Evolutionary conservation across 495 filamentous ascomycete species (phyloP), one percentile per base, ranked within the genome.

Genomic region (Articulospora tetracladia): DNA sequence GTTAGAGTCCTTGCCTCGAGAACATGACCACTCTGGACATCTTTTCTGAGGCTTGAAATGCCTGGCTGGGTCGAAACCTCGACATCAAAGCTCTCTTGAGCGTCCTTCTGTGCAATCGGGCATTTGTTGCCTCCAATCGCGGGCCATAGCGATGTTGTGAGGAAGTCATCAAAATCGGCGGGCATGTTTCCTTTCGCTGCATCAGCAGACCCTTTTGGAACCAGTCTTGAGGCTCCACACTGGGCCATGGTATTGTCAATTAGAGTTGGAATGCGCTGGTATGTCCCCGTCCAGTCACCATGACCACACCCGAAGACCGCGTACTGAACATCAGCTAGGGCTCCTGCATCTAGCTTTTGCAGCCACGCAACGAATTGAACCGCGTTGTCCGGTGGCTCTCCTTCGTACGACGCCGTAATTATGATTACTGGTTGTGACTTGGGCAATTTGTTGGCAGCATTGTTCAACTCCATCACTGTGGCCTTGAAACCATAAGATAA

Each of bases 331-430:
- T 74, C 77, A 20, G 79, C 68, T 0, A 86, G 69, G 7, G 7
- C 1, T 1, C 28, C 25, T 28, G 26, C 19, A 1, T 25, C n/a
- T 15, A 32, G 11, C 3, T n/a, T 19, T 25, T 39, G 26, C 19
- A 46, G 15, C 88, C 88, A 91, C 26, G 77, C 71, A 41, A 84
- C 77, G 65, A 91, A 92, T 48, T 82, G 78, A 0, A 74, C 76
- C 0, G 88, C 89, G 44, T 92, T 91, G 54, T 91, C 86, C 0
- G 88, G 82, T 0, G 88, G 87, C 54, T 88, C 72, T 87, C 87
- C 61, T 44, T 92, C 89, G 55, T 89, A 91, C 1, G 83, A 87
- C 0, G 87, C 79, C 1, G 86, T 85, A 61, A 91, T 77, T 58
- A 91, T 80, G 20, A 88, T 70, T 0, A 88, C 79, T 0, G 87